phyloP scores from a whole-genome alignment of 148 eudicot genomes.

The Amaranthus cruentus region DNA sequence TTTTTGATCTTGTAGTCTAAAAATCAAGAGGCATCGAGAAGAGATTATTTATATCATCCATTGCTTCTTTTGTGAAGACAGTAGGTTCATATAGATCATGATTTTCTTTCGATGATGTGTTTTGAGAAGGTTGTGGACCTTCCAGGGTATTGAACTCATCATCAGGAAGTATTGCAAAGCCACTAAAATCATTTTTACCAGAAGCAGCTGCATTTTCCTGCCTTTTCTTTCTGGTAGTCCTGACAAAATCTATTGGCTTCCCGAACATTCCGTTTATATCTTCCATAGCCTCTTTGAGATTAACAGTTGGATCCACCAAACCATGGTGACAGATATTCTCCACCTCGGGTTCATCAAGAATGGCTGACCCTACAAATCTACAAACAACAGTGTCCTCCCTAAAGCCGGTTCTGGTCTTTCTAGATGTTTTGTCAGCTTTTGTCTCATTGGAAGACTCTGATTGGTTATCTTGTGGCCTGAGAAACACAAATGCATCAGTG shows the following conservation, averaged over 20 bases:
- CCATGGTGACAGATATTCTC: constrained; percentile 98
- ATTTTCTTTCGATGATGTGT: constrained; percentile 35
- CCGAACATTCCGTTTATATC: constrained; percentile 95
- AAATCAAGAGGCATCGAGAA: constrained; percentile 78
- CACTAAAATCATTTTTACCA: constrained; percentile 31
- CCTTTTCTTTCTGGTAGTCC: constrained; percentile 61
- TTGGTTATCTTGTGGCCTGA: constrained; percentile 45
- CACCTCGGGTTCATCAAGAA: constrained; percentile 73
- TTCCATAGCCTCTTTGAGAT: constrained; percentile 90
- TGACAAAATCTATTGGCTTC: constrained; percentile 82
- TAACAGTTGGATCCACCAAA: constrained; percentile 85
- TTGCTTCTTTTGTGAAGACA: constrained; percentile 78
- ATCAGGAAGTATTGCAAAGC: constrained; percentile 76
- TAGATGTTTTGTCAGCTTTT: constrained; percentile 30
- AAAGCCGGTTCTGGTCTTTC: constrained; percentile 26
- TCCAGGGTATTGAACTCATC: constrained; percentile 38
- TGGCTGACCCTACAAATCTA: constrained; percentile 86
- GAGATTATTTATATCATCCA: constrained; percentile 73
- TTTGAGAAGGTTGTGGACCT: constrained; percentile 31
- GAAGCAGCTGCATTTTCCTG: constrained; percentile 36
- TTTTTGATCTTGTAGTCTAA: constrained; percentile 12
- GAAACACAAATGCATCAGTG: constrained; percentile 44
- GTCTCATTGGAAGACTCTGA: constrained; percentile 42
- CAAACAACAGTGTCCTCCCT: constrained; percentile 84
- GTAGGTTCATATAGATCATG: constrained; percentile 75